These are phyloP conservation scores for Labyrinthula sp. DNA, from an alignment of 352 stramenopile genomes.

Conservation along the genomic window DNA sequence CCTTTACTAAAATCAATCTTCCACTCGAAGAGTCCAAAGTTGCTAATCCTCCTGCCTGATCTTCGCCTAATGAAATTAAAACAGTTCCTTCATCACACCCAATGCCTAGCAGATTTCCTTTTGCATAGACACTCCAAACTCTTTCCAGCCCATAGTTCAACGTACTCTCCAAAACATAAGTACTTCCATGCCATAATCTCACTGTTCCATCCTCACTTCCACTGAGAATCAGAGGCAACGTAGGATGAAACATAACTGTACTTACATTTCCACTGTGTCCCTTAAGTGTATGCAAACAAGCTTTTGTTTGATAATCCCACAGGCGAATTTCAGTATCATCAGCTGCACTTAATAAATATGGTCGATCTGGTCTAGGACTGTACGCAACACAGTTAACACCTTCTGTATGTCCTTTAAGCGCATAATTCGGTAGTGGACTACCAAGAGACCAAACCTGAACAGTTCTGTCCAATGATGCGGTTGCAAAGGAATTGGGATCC, in stretches of 20 bases:
- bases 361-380: conserved; percentile 91
- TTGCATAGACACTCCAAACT: conserved; percentile 64
- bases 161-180: conserved; percentile 61
- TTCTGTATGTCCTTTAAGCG: conserved; percentile 72
- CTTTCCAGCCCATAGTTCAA: conserved; percentile 98
- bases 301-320: conserved; percentile 99
- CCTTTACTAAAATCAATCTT: conserved; percentile 94
- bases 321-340: conserved; percentile 85
- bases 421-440: conserved; percentile 73
- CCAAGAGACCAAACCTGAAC: conserved; percentile 85
- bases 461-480: conserved; percentile 78
- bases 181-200: conserved; percentile 65
- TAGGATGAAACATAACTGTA: conserved; percentile 88
- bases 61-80: conserved; percentile 84
- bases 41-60: conserved; percentile 87
- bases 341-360: conserved; percentile 85
- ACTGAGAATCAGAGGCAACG: conserved; percentile 87
- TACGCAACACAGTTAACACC: conserved; percentile 98
- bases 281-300: conserved; percentile 92
- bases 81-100: conserved; percentile 66
- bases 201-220: conserved; percentile 86
- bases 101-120: conserved; percentile 40
- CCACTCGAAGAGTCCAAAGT: conserved; percentile 82
- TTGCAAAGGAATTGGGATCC: conserved; percentile 94
- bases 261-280: conserved; percentile 93